These are phyloP conservation scores for Jasminum sambac DNA, from an alignment of 257 asterid species.

Conservation along the genomic window DNA sequence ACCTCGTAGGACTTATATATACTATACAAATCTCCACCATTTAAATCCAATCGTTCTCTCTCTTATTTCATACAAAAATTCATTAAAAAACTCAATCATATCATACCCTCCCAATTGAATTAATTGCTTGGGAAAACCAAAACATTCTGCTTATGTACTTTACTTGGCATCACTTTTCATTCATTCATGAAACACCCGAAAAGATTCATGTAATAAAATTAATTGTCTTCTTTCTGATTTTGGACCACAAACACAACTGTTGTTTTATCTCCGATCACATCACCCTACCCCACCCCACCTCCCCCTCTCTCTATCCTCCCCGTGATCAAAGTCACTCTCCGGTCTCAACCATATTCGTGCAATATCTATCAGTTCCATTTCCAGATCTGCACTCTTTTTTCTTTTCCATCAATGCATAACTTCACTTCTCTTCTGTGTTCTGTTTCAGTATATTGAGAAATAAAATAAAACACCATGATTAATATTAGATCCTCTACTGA, in stretches of 20 bases:
- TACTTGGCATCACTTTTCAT: slow-evolving; percentile 23
- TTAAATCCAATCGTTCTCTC: no score
- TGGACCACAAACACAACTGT: not conserved
- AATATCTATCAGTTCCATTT: slow-evolving; percentile 27
- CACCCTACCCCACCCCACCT: not conserved
- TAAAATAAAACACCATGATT: no score
- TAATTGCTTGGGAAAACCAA: slow-evolving; percentile 3
- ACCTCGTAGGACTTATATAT: no score
- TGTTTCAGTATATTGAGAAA: no score
- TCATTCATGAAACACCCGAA: slow-evolving; percentile 26
- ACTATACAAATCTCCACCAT: no score
- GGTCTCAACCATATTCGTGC: slow-evolving; percentile 31
- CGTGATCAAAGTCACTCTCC: slow-evolving; percentile 30
- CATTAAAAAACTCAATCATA: no score
- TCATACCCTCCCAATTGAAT: not conserved
- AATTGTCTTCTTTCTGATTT: not conserved
- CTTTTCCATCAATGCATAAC: not conserved
- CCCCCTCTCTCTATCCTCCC: slow-evolving; percentile 10
- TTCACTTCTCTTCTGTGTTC: no score
- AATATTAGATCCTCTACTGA: no score
- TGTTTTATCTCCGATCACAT: not conserved
- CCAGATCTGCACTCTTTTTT: slow-evolving; percentile 18
- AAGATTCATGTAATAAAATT: not conserved
- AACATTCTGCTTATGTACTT: not conserved
- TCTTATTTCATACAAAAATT: no score